These are phyloP conservation scores for Pleurotus pulmonarius DNA, from an alignment of 768 basidiomycete genomes.

Conservation along the genomic window DNA sequence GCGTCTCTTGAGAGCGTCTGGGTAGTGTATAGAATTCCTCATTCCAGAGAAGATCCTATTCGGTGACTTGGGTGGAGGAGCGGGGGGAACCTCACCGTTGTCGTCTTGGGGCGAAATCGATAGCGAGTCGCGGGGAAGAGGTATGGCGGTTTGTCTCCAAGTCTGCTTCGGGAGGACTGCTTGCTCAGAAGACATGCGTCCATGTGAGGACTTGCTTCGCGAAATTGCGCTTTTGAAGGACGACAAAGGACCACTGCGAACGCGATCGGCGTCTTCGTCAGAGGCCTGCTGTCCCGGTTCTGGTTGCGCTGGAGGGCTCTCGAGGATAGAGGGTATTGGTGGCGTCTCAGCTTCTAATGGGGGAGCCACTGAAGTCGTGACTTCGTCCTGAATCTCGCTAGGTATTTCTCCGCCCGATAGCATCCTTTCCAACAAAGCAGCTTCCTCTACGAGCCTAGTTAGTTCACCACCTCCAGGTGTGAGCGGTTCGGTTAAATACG, in stretches of 20 bases:
- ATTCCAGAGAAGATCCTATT: conserved; percentile 49
- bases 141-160: background rate
- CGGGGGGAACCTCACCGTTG: conserved; percentile 24
- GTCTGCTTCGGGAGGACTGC: background rate
- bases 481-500: conserved; percentile 28
- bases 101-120: conserved; percentile 6
- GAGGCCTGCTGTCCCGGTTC: background rate
- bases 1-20: conserved; percentile 18
- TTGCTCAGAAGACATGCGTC: background rate
- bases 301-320: background rate
- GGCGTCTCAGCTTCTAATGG: conserved; percentile 10
- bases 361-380: conserved; percentile 11
- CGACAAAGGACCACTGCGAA: background rate
- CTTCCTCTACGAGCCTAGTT: conserved; percentile 50
- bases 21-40: conserved; percentile 40
- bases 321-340: background rate
- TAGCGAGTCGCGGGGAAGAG: background rate
- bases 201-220: background rate
- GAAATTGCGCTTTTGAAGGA: conserved; percentile 1
- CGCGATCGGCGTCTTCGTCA: background rate
- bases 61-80: conserved; percentile 50
- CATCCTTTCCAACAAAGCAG: conserved; percentile 53
- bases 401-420: conserved; percentile 48
- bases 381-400: conserved; percentile 23
- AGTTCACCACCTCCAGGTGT: conserved; percentile 54